Conservation (phyloP, 345 rosid species). For the Sonneratia alba region DNA sequence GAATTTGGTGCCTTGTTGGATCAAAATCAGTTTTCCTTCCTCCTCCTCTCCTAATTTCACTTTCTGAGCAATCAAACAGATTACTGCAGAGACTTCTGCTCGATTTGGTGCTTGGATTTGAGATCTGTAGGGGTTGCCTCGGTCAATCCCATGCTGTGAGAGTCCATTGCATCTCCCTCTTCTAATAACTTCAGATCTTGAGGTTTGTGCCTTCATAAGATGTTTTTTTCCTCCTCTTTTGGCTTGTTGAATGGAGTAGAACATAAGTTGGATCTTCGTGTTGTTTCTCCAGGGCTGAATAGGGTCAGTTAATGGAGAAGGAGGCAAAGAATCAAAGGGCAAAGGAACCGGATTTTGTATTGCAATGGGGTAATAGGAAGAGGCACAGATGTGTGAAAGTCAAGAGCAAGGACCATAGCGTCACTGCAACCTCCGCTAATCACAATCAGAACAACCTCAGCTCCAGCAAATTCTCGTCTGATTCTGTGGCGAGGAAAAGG, state of each 20-base stretch:
- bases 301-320: constrained; percentile 37
- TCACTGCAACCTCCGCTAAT: constrained; percentile 15
- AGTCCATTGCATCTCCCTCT: constrained; percentile 2
- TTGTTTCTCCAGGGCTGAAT: too few species aligned
- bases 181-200: constrained; percentile 7
- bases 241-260: background rate
- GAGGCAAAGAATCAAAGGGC: constrained; percentile 53
- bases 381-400: constrained; percentile 75
- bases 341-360: constrained; percentile 62
- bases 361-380: constrained; percentile 92
- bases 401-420: constrained; percentile 39
- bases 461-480: constrained; percentile 30
- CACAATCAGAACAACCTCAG: constrained; percentile 24
- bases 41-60: background rate
- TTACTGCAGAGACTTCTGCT: background rate
- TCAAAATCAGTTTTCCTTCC: background rate
- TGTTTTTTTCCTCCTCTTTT: background rate
- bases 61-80: background rate
- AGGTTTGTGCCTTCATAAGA: constrained; percentile 1
- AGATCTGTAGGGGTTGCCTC: background rate
- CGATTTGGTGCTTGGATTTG: constrained; percentile 1
- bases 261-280: too few species aligned
- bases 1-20: background rate
- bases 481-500: constrained; percentile 49
- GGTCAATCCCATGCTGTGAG: background rate